Conservation (phyloP, 495 filamentous ascomycete species). For the Tuber aestivum region DNA sequence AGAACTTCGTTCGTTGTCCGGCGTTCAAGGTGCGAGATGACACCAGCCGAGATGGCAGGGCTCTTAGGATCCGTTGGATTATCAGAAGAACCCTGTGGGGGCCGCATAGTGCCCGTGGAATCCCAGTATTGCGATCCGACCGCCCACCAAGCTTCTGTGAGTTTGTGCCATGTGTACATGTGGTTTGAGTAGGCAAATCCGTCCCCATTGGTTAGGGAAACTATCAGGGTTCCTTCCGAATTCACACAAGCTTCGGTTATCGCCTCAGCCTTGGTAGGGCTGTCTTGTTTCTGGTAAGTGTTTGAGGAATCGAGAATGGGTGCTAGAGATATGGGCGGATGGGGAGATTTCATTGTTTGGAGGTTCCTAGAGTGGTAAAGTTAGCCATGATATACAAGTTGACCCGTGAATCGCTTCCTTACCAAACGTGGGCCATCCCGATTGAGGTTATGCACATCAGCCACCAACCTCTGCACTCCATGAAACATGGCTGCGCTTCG, state of each 20-base stretch:
- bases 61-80: constrained; percentile 43
- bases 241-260: constrained; percentile 88
- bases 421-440: constrained; percentile 86
- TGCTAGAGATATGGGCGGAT: constrained; percentile 83
- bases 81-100: constrained; percentile 58
- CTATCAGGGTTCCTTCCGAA: constrained; percentile 70
- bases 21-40: constrained; percentile 86
- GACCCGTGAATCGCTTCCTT: constrained; percentile 4
- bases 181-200: constrained; percentile 77
- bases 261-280: constrained; percentile 75
- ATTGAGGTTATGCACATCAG: constrained; percentile 80
- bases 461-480: constrained; percentile 85
- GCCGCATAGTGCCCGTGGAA: constrained; percentile 68
- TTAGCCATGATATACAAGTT: constrained; percentile 10
- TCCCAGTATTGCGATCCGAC: constrained; percentile 98
- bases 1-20: constrained; percentile 89
- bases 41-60: constrained; percentile 74
- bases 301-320: constrained; percentile 81
- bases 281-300: constrained; percentile 59
- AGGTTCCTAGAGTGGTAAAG: constrained; percentile 53
- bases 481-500: constrained; percentile 87
- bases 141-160: constrained; percentile 96
- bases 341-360: constrained; percentile 71
- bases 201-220: constrained; percentile 86
- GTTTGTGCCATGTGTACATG: constrained; percentile 88